Base-by-base conservation (phyloP, 305 asterid species). In the Fraxinus velutina region DNA sequence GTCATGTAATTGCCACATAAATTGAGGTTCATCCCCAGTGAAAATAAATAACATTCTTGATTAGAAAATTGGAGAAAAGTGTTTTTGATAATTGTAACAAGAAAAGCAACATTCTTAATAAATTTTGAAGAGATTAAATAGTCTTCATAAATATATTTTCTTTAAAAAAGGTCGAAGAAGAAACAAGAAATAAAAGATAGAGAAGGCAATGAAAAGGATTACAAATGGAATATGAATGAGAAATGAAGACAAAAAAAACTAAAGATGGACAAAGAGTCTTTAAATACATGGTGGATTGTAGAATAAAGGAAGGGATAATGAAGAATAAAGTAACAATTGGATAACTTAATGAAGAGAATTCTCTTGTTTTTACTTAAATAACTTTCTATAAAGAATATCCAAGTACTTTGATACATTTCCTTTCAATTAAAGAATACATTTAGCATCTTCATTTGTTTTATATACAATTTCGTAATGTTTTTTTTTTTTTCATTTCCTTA, bases 241-340 rank as follows among this genome's bases (percentile, higher is more conserved):
- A 73, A 71, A 24, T 83, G 82, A 22, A 81, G 86, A 86, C 87
- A 44, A 64, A 34, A 68, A 39, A 81, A 73, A 80, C 12, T 78
- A 85, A 83, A 82, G 84, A 82, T 34, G 78, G 22, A 71, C 74
- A 80, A 80, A 85, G 84, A 21, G 71, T 79, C 87, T 85, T 83
- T 81, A 78, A 77, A 5, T 12, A 83, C 39, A 78, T 73, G 79
- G 85, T 66, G 42, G 75, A 80, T 55, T 34, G 50, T 79, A 83
- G 90, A 87, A 87, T 87, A 83, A 85, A 86, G 86, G 80, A 70
- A 52, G 68, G 77, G 84, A 85, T 83, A 81, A 79, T 81, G 76
- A 83, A 82, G 89, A 85, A 87, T 79, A 81, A 80, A 80, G 83
- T 44, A 70, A 30, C 10, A 42, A 36, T 79, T 72, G 79, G 80